phyloP scores from a whole-genome alignment of 1,284 basidiomycete genomes.

The Apiotrichum laibachii region DNA sequence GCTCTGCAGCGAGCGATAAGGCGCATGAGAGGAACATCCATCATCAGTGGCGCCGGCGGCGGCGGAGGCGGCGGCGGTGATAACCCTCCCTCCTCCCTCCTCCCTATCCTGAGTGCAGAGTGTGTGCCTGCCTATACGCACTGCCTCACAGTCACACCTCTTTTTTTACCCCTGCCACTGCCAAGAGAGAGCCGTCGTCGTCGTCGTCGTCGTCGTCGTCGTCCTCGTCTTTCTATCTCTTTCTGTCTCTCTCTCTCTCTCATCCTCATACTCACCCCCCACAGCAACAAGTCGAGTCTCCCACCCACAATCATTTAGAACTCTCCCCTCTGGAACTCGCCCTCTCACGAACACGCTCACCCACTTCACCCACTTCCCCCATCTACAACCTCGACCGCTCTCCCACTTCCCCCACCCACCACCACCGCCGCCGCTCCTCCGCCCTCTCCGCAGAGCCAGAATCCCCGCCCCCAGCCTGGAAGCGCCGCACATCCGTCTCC shows the following conservation, averaged over 20 bases:
- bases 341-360: constrained; percentile 18
- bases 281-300: constrained; percentile 23
- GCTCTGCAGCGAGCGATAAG: too few relatives aligned
- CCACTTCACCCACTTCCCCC: constrained; percentile 2
- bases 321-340: constrained; percentile 14
- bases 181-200: not conserved
- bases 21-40: too few relatives aligned
- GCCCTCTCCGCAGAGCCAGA: constrained; percentile 39
- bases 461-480: constrained; percentile 46
- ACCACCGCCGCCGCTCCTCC: constrained; percentile 26
- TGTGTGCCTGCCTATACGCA: too few relatives aligned
- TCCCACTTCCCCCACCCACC: constrained; percentile 12
- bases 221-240: not conserved
- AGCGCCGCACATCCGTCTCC: constrained; percentile 26
- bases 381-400: not conserved
- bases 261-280: not conserved
- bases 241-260: not conserved
- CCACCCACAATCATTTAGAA: constrained; percentile 12
- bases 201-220: not conserved
- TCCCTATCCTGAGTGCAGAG: too few relatives aligned
- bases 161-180: not conserved
- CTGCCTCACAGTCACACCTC: too few relatives aligned
- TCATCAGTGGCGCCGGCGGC: too few relatives aligned
- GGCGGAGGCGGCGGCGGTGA: too few relatives aligned
- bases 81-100: too few relatives aligned